These are phyloP conservation scores for Barnettozyma salicaria DNA, from an alignment of 805 yeast genomes.

Conservation along the genomic window DNA sequence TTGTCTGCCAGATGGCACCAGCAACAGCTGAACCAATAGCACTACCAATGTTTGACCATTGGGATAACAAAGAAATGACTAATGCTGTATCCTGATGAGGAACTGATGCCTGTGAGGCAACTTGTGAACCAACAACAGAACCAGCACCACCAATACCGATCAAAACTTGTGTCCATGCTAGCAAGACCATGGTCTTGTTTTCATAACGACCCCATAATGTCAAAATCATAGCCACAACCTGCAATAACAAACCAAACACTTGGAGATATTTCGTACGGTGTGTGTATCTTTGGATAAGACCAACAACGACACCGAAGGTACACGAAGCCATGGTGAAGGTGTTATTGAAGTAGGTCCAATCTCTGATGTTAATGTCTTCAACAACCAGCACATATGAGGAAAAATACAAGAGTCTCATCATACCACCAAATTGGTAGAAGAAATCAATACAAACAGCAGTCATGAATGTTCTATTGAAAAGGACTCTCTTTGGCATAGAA, in stretches of 20 bases:
- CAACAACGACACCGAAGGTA: slow-evolving; percentile 34
- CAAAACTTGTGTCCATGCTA: slow-evolving; percentile 32
- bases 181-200: slow-evolving; percentile 17
- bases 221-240: slow-evolving; percentile 31
- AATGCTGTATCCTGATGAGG: slow-evolving; percentile 38
- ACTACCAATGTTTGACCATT: slow-evolving; percentile 33
- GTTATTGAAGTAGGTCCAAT: slow-evolving; percentile 36
- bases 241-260: slow-evolving; percentile 30
- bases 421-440: slow-evolving; percentile 28
- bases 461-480: slow-evolving; percentile 34
- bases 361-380: slow-evolving; percentile 26
- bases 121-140: slow-evolving; percentile 31
- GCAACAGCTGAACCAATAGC: slow-evolving; percentile 37
- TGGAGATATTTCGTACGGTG: slow-evolving; percentile 35
- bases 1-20: slow-evolving; percentile 30
- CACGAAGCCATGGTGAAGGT: slow-evolving; percentile 33
- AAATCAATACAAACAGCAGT: slow-evolving; percentile 31
- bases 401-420: slow-evolving; percentile 27
- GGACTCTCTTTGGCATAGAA: slow-evolving; percentile 32
- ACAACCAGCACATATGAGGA: slow-evolving; percentile 32
- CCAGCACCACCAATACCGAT: slow-evolving; percentile 38
- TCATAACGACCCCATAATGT: slow-evolving; percentile 26
- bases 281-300: slow-evolving; percentile 29
- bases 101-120: slow-evolving; percentile 37
- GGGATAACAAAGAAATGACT: slow-evolving; percentile 31